These are phyloP conservation scores for Ophiostoma ulmi DNA, from an alignment of 2,329 filamentous ascomycete species.

Conservation along the genomic window DNA sequence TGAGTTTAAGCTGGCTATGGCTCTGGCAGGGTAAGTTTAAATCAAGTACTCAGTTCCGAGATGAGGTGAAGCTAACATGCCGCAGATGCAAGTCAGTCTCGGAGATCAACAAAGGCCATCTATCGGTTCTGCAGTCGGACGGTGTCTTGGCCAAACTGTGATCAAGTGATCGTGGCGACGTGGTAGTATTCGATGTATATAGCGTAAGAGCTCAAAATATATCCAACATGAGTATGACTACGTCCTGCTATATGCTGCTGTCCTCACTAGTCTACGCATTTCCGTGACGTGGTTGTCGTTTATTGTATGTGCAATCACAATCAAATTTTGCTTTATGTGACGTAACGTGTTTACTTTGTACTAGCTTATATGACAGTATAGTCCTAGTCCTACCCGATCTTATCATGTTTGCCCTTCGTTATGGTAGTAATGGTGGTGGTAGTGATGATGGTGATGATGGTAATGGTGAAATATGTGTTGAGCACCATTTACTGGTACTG, in stretches of 20 bases:
- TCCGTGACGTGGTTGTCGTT: no score
- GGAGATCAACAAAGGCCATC: conserved; percentile 12
- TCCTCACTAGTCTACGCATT: no score
- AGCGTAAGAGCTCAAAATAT: neutral
- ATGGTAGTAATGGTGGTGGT: conserved; percentile 8
- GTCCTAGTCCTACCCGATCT: neutral
- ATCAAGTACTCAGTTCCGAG: neutral
- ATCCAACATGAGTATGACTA: neutral
- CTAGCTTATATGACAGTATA: neutral
- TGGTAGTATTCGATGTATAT: fast-evolving
- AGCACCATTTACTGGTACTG: neutral
- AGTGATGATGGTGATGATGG: conserved; percentile 5
- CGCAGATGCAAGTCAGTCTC: conserved; percentile 5
- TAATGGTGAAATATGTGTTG: conserved; percentile 5
- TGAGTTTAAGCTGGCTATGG: conserved; percentile 22
- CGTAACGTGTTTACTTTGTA: neutral
- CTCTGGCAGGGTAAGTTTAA: conserved; percentile 7
- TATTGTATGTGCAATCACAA: no score
- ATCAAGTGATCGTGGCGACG: neutral
- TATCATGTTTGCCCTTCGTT: neutral
- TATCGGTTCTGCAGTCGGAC: neutral
- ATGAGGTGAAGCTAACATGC: neutral
- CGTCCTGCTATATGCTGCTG: no score
- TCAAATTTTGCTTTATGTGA: no score
- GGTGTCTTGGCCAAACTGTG: conserved; percentile 5